These are phyloP conservation scores for Arachis hypogaea DNA, from an alignment of 306 rosid species.

Conservation along the genomic window DNA sequence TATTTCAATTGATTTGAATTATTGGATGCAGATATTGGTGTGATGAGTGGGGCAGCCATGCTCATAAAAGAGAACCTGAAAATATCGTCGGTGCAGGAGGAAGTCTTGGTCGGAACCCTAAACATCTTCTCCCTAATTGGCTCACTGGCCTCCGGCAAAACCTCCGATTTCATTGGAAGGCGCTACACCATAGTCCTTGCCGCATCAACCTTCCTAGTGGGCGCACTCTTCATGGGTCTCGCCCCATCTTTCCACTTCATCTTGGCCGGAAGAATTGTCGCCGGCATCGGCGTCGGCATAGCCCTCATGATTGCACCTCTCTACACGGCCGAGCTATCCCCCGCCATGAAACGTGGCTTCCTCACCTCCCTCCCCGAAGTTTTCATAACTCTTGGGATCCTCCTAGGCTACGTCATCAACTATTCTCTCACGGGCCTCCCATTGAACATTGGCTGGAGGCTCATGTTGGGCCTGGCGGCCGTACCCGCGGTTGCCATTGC, in stretches of 20 bases:
- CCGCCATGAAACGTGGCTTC: constrained; percentile 66
- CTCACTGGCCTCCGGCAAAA: constrained; percentile 74
- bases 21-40: constrained; percentile 57
- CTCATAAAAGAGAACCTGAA: constrained; percentile 56
- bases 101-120: constrained; percentile 62
- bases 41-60: constrained; percentile 82
- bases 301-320: constrained; percentile 82
- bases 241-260: constrained; percentile 65
- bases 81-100: constrained; percentile 53
- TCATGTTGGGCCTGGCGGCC: constrained; percentile 77
- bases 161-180: constrained; percentile 66
- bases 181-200: constrained; percentile 68
- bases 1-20: no score
- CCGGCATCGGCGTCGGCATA: constrained; percentile 77
- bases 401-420: constrained; percentile 68
- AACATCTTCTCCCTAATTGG: constrained; percentile 71
- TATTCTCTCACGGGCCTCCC: constrained; percentile 60
- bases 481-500: constrained; percentile 62
- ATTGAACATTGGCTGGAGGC: constrained; percentile 53
- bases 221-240: constrained; percentile 71
- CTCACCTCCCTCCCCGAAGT: constrained; percentile 89
- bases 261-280: constrained; percentile 59
- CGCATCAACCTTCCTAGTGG: constrained; percentile 60
- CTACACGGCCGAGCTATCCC: constrained; percentile 77
- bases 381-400: constrained; percentile 76